Evolutionary conservation across 495 filamentous ascomycete genomes (phyloP).

Genomic region (Rostrohypoxylon terebratum): DNA sequence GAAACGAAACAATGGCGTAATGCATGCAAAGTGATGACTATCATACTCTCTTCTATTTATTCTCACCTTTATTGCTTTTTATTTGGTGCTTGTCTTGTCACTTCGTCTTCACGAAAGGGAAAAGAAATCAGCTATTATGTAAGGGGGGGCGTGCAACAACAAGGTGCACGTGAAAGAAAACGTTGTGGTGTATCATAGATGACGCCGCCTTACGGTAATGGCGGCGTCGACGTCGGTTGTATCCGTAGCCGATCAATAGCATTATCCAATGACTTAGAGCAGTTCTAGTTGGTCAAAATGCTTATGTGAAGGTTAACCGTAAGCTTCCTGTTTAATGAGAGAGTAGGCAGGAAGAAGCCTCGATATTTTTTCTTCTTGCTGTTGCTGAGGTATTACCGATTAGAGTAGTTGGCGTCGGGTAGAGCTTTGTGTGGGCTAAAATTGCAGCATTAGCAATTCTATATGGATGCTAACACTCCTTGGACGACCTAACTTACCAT

Average conservation of each 20-base stretch:
- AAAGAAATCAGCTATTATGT: not conserved
- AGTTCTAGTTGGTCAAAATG: not conserved
- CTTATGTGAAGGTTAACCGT: not conserved
- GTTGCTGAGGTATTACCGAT: not conserved
- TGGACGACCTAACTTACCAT: too few species aligned
- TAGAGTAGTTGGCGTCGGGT: not conserved
- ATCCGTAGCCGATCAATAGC: not conserved
- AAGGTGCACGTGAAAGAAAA: not conserved
- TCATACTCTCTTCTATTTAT: not conserved
- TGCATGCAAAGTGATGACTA: slow-evolving; percentile 1
- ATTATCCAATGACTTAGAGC: not conserved
- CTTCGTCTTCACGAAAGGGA: not conserved
- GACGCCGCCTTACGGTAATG: not conserved
- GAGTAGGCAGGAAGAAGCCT: not conserved
- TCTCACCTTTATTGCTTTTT: not conserved
- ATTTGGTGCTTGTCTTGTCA: too few species aligned
- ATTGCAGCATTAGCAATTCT: too few species aligned
- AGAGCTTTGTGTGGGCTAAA: not conserved
- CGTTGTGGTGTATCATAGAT: not conserved
- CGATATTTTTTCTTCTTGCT: not conserved
- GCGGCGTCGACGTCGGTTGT: not conserved
- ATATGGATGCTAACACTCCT: too few species aligned
- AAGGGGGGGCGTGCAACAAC: not conserved
- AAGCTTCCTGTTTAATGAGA: not conserved
- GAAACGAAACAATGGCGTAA: slow-evolving; percentile 4